A percentile compares a stretch with the other conserved stretches of the same genome.
Evolutionary conservation across 2,329 filamentous ascomycete genomes (phyloP).

Genomic region (Fusarium longipes): DNA sequence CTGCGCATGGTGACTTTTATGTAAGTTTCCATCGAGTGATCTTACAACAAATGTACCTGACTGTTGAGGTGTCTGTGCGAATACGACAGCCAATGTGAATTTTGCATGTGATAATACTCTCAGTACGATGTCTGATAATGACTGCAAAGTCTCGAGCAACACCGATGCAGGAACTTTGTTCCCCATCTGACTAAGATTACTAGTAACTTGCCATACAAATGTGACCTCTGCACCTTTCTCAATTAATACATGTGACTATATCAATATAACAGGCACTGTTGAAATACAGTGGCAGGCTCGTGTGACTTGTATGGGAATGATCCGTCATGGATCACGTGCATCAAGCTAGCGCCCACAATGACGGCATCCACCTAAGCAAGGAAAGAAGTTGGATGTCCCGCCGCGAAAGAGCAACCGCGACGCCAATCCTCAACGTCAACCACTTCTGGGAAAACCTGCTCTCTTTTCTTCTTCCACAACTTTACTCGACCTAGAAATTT

Average conservation of each 20-base stretch:
- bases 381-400: conserved; percentile 40
- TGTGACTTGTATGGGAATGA: conserved; percentile 21
- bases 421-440: conserved; percentile 39
- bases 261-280: neutral
- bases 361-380: conserved; percentile 46
- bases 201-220: conserved; percentile 12
- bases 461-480: conserved; percentile 10
- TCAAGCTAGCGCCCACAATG: conserved; percentile 44
- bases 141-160: neutral
- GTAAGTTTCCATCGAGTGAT: neutral
- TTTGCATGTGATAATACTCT: conserved; percentile 17
- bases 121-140: neutral
- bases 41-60: conserved; percentile 1
- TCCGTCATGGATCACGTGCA: conserved; percentile 38
- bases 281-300: conserved; percentile 2
- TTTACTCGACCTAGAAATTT: conserved; percentile 2
- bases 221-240: conserved; percentile 13
- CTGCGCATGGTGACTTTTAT: neutral
- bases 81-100: conserved; percentile 3
- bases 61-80: conserved; percentile 19
- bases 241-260: conserved; percentile 17
- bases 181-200: neutral
- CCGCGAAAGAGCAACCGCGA: conserved; percentile 32
- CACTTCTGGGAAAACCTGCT: conserved; percentile 26
- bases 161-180: neutral